phyloP scores from a whole-genome alignment of 257 asterid species.

The Misopates orontium region DNA sequence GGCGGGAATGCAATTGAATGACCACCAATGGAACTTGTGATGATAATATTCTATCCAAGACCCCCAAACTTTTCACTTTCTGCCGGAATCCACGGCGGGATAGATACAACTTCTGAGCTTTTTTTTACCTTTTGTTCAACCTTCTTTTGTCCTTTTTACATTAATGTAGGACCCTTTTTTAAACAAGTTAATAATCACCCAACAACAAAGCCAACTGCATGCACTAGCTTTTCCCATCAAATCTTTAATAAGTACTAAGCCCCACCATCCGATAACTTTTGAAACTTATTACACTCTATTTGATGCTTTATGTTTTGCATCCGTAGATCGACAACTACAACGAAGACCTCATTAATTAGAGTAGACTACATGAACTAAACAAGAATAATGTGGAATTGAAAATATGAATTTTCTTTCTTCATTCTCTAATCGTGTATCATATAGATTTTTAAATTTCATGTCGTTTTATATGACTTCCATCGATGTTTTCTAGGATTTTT shows the following conservation, averaged over 20 bases:
- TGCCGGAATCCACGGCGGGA: slow-evolving; percentile 41
- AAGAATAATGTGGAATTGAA: too few species aligned
- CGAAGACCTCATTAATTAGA: too few species aligned
- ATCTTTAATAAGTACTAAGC: slow-evolving; percentile 9
- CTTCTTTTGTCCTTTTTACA: neutral
- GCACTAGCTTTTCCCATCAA: slow-evolving; percentile 25
- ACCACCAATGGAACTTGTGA: neutral
- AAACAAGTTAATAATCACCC: neutral
- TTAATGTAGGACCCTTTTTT: neutral
- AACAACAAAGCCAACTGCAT: slow-evolving; percentile 10
- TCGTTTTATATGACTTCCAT: too few species aligned
- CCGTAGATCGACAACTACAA: too few species aligned
- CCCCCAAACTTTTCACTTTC: slow-evolving; percentile 22
- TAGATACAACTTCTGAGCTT: neutral
- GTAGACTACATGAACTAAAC: too few species aligned
- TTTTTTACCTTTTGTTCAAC: neutral
- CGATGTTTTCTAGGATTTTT: too few species aligned
- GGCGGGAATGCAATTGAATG: neutral
- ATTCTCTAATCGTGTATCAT: too few species aligned
- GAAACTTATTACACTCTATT: slow-evolving; percentile 9
- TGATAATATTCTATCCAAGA: neutral
- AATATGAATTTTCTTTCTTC: too few species aligned
- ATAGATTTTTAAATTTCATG: too few species aligned
- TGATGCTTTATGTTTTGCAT: neutral
- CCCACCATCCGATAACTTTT: slow-evolving; percentile 15